Evolutionary conservation across 805 yeast genomes (phyloP).

Genomic region (Komagataella mondaviorum): DNA sequence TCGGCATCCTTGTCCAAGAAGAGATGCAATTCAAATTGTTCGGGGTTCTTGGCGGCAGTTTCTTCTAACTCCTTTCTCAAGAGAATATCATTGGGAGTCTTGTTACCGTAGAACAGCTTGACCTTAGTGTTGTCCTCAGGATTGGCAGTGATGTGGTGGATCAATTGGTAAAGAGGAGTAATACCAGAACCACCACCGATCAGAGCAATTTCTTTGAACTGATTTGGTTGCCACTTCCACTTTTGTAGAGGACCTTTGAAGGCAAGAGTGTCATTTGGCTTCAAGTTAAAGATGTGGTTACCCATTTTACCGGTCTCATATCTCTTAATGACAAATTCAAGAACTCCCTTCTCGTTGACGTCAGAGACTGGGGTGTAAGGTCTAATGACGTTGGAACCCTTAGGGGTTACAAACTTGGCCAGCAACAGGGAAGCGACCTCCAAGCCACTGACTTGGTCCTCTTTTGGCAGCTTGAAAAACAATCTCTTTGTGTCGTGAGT

Average conservation of each 20-base stretch:
- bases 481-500: conserved; percentile 56
- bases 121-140: conserved; percentile 86
- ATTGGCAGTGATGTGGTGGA: conserved; percentile 62
- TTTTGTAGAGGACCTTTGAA: conserved; percentile 92
- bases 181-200: conserved; percentile 97
- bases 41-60: conserved; percentile 53
- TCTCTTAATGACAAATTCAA: conserved; percentile 73
- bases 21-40: conserved; percentile 65
- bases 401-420: conserved; percentile 69
- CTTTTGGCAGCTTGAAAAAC: conserved; percentile 53
- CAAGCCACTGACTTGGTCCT: conserved; percentile 64
- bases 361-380: conserved; percentile 83
- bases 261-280: conserved; percentile 68
- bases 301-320: conserved; percentile 90
- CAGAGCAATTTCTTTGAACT: conserved; percentile 64
- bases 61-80: conserved; percentile 66
- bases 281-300: conserved; percentile 53
- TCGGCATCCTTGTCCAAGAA: conserved; percentile 50
- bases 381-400: conserved; percentile 80
- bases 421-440: conserved; percentile 67
- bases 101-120: conserved; percentile 67
- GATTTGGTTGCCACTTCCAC: conserved; percentile 85
- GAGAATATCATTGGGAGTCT: conserved; percentile 68
- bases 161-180: conserved; percentile 86
- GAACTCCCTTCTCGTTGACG: conserved; percentile 51